A percentile compares a stretch with the other conserved stretches of the same genome.
These are phyloP conservation scores for Phytopythium aichiense DNA, from an alignment of 352 stramenopile species.

Conservation along the genomic window DNA sequence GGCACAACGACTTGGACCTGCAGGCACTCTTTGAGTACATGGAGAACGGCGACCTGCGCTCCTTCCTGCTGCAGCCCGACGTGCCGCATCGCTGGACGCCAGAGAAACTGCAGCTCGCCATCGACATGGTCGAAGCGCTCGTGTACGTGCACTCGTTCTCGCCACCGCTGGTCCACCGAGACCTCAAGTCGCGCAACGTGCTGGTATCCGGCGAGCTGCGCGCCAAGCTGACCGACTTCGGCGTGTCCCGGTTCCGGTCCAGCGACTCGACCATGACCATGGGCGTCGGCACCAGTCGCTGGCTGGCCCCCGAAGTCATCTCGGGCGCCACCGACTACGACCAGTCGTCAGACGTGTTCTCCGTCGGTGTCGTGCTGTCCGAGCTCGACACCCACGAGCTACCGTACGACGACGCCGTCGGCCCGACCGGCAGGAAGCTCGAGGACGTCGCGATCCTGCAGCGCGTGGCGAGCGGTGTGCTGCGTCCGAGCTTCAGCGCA, in stretches of 20 bases:
- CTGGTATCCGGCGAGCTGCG: constrained; percentile 19
- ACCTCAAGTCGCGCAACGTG: constrained; percentile 34
- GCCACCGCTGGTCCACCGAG: constrained; percentile 25
- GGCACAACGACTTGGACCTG: constrained; percentile 37
- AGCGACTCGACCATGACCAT: constrained; percentile 31
- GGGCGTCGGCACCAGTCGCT: constrained; percentile 50
- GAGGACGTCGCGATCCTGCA: constrained; percentile 38
- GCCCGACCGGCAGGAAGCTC: constrained; percentile 17
- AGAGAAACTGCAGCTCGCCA: constrained; percentile 29
- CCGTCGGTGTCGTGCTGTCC: constrained; percentile 48
- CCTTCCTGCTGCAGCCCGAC: constrained; percentile 15
- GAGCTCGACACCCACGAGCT: constrained; percentile 55
- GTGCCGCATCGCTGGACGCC: constrained; percentile 16
- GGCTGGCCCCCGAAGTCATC: constrained; percentile 62
- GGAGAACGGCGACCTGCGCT: constrained; percentile 37
- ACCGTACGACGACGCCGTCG: constrained; percentile 33
- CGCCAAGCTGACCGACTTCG: constrained; percentile 30
- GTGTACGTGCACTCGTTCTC: constrained; percentile 39
- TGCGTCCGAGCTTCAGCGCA: constrained; percentile 2
- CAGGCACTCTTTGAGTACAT: constrained; percentile 52
- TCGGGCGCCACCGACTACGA: constrained; percentile 46
- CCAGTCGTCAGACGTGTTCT: constrained; percentile 49
- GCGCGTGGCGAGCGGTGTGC: constrained; percentile 19
- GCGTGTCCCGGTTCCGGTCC: constrained; percentile 17
- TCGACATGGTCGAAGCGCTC: constrained; percentile 31